These are phyloP conservation scores for Melastoma malabathricum DNA, from an alignment of 345 rosid species.

Conservation along the genomic window DNA sequence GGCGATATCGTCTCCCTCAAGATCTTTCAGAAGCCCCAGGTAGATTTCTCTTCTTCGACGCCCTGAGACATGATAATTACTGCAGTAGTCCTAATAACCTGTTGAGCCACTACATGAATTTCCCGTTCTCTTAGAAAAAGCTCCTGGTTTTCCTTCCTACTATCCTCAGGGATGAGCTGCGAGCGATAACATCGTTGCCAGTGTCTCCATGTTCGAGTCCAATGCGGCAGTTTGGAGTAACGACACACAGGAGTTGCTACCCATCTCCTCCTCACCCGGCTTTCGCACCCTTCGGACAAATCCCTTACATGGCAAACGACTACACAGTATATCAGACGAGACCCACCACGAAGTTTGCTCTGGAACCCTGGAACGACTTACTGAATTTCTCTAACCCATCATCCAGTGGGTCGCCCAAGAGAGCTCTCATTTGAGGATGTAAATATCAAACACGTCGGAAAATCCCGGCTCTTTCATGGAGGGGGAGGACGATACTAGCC, in stretches of 20 bases:
- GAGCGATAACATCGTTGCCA: constrained; percentile 67
- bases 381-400: constrained; percentile 5
- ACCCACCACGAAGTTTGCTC: constrained; percentile 2
- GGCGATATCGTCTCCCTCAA: constrained; percentile 15
- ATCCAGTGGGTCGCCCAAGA: constrained; percentile 10
- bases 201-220: constrained; percentile 95
- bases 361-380: constrained; percentile 5
- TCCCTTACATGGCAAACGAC: constrained; percentile 38
- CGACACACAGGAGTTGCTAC: constrained; percentile 49
- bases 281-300: constrained; percentile 33
- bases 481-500: background rate
- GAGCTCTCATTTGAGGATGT: constrained; percentile 5
- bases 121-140: background rate
- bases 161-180: constrained; percentile 43
- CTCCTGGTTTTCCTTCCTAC: background rate
- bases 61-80: background rate
- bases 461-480: background rate
- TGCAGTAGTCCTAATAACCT: too few species aligned
- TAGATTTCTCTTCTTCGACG: constrained; percentile 6
- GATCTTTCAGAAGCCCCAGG: constrained; percentile 51
- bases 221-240: constrained; percentile 36
- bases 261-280: constrained; percentile 81
- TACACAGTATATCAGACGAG: constrained; percentile 28
- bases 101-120: background rate
- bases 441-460: background rate